Evolutionary conservation across 2,329 filamentous ascomycete genomes (phyloP), one percentile per base, ranked within the genome.

Genomic region (Fusarium vanettenii): DNA sequence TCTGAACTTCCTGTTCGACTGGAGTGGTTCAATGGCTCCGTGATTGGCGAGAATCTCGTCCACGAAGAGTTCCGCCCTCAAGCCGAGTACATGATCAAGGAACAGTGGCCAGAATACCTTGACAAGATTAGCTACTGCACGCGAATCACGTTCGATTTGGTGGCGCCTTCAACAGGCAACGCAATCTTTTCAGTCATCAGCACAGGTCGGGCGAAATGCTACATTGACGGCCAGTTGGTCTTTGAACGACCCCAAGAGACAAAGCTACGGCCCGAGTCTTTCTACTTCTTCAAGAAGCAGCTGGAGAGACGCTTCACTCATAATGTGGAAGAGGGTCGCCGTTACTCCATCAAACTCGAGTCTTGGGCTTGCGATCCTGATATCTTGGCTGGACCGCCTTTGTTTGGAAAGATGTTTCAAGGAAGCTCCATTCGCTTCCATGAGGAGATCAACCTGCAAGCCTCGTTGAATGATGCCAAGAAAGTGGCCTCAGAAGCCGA

Each of bases 81-180:
- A n/a, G 43, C 69, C 1, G 69, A 71, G 33, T 71, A 71, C 50
- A 71, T 71, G 69, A 71, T 71, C 31, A 71, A 71, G 20, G 69
- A 69, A 52, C 41, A 65, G 9, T 71, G 69, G 69, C 69, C 69
- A 8, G 66, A 65, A 16, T 69, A 69, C 1, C 57, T 71, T 4
- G 37, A 55, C 18, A 57, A 65, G 48, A 35, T 33, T n/a, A 55
- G 35, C 6, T 71, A 71, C 33, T 66, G 61, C 20, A 71, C 69
- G 4, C 41, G 62, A 10, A 69, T 69, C 31, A 62, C 50, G 11
- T 71, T 71, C 31, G 60, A 65, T 29, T 27, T 71, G 6, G 20
- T 57, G 13, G 45, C 66, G 4, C 57, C 48, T 7, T 62, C 69
- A 8, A 66, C 48, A 4, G 69, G 69, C 6, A 25, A 66, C 41